Conservation (phyloP, 2,329 filamentous ascomycete species). For the Sphaerostilbella broomeana region DNA sequence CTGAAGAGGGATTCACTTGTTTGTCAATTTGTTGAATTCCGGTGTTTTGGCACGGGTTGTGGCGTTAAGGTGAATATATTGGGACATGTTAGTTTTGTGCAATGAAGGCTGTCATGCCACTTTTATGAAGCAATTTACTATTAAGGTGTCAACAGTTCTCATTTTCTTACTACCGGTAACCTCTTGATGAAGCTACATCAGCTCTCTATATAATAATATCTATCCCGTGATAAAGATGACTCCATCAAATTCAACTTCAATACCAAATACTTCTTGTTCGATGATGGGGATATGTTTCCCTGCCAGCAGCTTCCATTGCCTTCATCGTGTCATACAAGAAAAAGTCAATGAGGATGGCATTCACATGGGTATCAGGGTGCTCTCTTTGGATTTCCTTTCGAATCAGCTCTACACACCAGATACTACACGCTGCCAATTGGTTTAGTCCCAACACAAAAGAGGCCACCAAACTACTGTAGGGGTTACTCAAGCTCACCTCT, state of each 20-base stretch:
- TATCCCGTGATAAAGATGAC: too few species aligned
- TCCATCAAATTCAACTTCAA: too few species aligned
- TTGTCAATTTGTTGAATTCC: not conserved
- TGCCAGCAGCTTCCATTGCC: conserved; percentile 60
- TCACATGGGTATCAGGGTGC: conserved; percentile 66
- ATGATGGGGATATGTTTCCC: conserved; percentile 65
- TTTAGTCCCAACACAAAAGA: not conserved
- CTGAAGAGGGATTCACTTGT: conserved; percentile 13
- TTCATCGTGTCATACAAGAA: conserved; percentile 96
- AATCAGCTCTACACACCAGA: conserved; percentile 93
- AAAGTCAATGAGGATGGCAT: conserved; percentile 94
- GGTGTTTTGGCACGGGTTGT: conserved; percentile 9
- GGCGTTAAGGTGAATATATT: conserved; percentile 10
- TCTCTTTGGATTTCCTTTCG: conserved; percentile 67
- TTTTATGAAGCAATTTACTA: too few species aligned
- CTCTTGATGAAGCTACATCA: too few species aligned
- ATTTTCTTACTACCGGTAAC: too few species aligned
- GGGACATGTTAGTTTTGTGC: not conserved
- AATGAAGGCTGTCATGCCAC: conserved; percentile 6
- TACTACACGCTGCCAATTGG: conserved; percentile 64
- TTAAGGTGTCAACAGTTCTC: too few species aligned
- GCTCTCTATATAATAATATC: too few species aligned
- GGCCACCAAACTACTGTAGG: not conserved
- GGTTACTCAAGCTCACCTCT: conserved; percentile 47
- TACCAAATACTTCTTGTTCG: conserved; percentile 94